Evolutionary conservation across 1,284 basidiomycete genomes (phyloP), one percentile per base, ranked within the genome.

Genomic region (Trametes pubescens): DNA sequence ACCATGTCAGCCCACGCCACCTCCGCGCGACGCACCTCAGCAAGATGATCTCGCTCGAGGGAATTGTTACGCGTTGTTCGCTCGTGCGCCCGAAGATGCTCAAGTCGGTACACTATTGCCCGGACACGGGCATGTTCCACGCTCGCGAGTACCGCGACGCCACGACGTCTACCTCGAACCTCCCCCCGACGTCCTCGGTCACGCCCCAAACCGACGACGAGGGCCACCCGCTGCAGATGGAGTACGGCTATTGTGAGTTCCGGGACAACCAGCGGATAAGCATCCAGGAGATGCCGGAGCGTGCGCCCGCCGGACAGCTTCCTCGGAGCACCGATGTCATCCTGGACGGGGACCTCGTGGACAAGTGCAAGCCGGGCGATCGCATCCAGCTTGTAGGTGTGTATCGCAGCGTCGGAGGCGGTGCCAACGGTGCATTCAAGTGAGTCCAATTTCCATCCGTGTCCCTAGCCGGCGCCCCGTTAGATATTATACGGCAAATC

Each of bases 231-330:
- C 82, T 99, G 52, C 87, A 96, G 73, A 98, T 93, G 74, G 98
- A 99, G 80, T 99, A 91, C 75, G 98, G 98, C 13, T 84, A 92
- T 67, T 95, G 93, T 73, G 88, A 92, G 6, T 99, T 98, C 83
- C 86, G 94, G 62, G 98, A 99, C 79, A 94, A 99, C 79, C 98
- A 99, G 79, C 90, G 95, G 69, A 95, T 99, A 74, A 95, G 91
- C 74, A 98, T 99, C 67, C 98, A 99, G 79, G 98, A 99, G 76
- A 99, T 99, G 97, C 98, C 98, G 0, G 98, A 99, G 79, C 89
- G 97, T 16, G 96, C 98, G 9, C 98, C 98, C 21, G 92, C 98
- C 22, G 98, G 98, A 32, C 97, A 99, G 78, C 83, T 99, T 49
- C 98, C 98, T 47, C 86, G 98, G 46, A 96, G 95, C 73, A 94